Conservation (phyloP, 2,329 filamentous ascomycete species). For the Lizonia empirigonia region DNA sequence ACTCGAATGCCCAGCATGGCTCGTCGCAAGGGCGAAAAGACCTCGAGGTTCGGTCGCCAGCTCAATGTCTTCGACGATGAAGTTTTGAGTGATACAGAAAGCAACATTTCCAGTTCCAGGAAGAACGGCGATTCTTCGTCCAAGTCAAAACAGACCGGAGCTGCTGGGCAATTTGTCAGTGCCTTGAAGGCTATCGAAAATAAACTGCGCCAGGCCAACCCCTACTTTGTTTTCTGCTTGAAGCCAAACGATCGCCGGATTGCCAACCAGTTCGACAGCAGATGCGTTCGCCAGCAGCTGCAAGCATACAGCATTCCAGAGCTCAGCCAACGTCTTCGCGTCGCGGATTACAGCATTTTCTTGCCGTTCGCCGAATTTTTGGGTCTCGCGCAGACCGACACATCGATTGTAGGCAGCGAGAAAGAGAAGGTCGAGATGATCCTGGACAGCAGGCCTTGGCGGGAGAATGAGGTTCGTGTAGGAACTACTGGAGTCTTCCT, state of each 20-base stretch:
- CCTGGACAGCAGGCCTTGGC: slow-evolving; percentile 93
- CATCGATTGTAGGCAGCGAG: slow-evolving; percentile 87
- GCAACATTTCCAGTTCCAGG: slow-evolving; percentile 51
- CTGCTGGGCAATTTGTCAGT: slow-evolving; percentile 88
- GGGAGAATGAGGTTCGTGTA: slow-evolving; percentile 84
- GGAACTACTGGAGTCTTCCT: slow-evolving; percentile 94
- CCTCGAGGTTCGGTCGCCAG: slow-evolving; percentile 53
- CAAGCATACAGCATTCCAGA: slow-evolving; percentile 96
- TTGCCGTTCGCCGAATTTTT: slow-evolving; percentile 95
- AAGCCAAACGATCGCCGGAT: slow-evolving; percentile 98
- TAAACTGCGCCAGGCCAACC: slow-evolving; percentile 83
- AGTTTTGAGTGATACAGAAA: slow-evolving; percentile 51
- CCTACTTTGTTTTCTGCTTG: slow-evolving; percentile 95
- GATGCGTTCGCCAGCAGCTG: slow-evolving; percentile 92
- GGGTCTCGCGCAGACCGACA: slow-evolving; percentile 82
- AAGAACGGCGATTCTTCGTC: slow-evolving; percentile 34
- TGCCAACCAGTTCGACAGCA: slow-evolving; percentile 98
- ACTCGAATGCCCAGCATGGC: slow-evolving; percentile 92
- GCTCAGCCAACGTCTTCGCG: slow-evolving; percentile 89
- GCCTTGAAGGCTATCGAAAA: slow-evolving; percentile 90
- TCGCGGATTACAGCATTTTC: slow-evolving; percentile 95
- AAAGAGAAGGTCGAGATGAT: slow-evolving; percentile 88
- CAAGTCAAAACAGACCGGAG: slow-evolving; percentile 77
- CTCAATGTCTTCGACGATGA: slow-evolving; percentile 54
- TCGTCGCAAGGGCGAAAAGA: slow-evolving; percentile 70